Conservation (phyloP, 805 yeast species). For the Metschnikowia picachoensis region DNA sequence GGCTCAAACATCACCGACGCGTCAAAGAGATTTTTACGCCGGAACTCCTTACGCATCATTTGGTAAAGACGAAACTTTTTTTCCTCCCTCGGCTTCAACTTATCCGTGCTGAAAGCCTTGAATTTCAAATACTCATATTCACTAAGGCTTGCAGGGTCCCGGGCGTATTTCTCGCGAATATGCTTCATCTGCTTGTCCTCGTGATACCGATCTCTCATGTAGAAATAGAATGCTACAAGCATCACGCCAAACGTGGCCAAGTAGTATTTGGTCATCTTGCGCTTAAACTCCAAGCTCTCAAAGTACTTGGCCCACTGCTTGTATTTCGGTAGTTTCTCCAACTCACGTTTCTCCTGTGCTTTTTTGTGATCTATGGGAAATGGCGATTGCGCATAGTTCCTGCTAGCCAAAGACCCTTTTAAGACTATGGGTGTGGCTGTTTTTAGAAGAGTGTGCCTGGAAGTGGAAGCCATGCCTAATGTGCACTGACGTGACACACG, state of each 20-base stretch:
- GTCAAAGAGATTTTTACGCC: conserved; percentile 35
- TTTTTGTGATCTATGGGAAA: conserved; percentile 35
- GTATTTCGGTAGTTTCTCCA: conserved; percentile 32
- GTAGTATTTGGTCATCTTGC: conserved; percentile 56
- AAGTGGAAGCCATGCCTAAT: too few species aligned
- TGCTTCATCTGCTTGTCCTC: conserved; percentile 58
- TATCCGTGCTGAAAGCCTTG: conserved; percentile 54
- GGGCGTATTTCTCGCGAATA: conserved; percentile 35
- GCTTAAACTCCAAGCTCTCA: conserved; percentile 54
- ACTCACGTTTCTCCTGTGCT: conserved; percentile 23
- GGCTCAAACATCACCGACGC: conserved; percentile 37
- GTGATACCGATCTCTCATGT: conserved; percentile 61
- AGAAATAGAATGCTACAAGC: conserved; percentile 55
- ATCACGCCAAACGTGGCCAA: conserved; percentile 57
- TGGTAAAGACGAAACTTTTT: conserved; percentile 58
- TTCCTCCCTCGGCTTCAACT: conserved; percentile 60
- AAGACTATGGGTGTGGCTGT: too few species aligned
- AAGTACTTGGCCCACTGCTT: conserved; percentile 39
- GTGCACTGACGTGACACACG: background rate
- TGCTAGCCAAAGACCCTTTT: background rate
- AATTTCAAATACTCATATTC: conserved; percentile 65
- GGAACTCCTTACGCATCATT: conserved; percentile 45
- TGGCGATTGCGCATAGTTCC: conserved; percentile 25
- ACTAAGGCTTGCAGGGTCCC: conserved; percentile 37
- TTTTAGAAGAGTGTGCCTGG: too few species aligned